A percentile compares a stretch with the other conserved stretches of the same genome.
Conservation (phyloP, 2,329 filamentous ascomycete species). For the Dactylellina cionopaga region DNA sequence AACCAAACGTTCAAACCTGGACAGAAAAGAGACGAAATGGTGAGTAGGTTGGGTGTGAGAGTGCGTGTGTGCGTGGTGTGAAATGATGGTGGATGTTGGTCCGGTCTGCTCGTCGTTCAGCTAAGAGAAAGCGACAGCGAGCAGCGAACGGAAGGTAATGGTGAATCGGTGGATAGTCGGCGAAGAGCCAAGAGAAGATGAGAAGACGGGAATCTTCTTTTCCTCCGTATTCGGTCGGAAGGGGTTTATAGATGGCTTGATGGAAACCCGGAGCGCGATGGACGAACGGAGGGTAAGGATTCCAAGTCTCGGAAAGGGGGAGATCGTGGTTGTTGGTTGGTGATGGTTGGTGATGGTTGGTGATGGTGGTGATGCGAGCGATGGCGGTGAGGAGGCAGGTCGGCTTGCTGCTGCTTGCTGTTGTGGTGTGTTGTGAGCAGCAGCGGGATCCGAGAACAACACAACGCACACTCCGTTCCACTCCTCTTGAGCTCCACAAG, state of each 20-base stretch:
- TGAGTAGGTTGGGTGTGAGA: not conserved
- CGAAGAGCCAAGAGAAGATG: conserved; percentile 7
- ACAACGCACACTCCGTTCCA: conserved; percentile 23
- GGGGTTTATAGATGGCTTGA: no score
- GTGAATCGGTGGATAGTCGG: not conserved
- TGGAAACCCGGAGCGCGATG: no score
- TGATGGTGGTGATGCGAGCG: conserved; percentile 14
- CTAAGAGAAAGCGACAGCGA: conserved; percentile 21
- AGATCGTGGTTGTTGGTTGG: not conserved
- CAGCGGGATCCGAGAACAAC: conserved; percentile 27
- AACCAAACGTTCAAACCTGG: not conserved
- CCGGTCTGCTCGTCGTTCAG: conserved; percentile 23
- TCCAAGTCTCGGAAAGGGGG: no score
- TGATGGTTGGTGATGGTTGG: conserved; percentile 5
- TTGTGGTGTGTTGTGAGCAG: conserved; percentile 7
- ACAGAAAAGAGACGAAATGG: not conserved
- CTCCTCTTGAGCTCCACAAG: not conserved
- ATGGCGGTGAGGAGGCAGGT: conserved; percentile 5
- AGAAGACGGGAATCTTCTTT: no score
- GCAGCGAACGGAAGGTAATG: not conserved
- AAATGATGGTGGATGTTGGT: no score
- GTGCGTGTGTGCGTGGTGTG: no score
- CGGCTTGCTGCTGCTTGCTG: not conserved
- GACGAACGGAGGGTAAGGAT: no score
- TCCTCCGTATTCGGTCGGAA: no score